phyloP scores from a whole-genome alignment of 768 basidiomycete species.

The Lactifluus subvellereus region DNA sequence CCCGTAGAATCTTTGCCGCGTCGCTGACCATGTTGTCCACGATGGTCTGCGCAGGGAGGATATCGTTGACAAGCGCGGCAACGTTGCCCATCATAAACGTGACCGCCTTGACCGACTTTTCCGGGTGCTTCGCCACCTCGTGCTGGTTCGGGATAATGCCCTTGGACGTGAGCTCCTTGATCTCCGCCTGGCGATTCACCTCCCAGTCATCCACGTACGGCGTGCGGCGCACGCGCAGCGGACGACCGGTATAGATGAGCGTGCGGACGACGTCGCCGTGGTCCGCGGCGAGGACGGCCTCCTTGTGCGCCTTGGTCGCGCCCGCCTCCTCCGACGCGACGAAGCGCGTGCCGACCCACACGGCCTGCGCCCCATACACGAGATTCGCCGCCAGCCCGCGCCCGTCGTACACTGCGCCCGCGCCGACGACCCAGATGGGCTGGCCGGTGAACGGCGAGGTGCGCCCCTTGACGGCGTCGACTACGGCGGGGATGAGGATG shows the following conservation, averaged over 20 bases:
- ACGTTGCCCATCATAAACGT: conserved; percentile 85
- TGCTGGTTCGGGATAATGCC: conserved; percentile 74
- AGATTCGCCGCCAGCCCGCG: conserved; percentile 83
- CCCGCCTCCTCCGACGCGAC: conserved; percentile 77
- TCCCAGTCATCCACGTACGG: conserved; percentile 87
- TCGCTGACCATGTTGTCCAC: conserved; percentile 73
- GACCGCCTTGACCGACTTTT: conserved; percentile 60
- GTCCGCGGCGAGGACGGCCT: conserved; percentile 60
- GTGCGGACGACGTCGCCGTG: conserved; percentile 79
- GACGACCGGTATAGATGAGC: conserved; percentile 86
- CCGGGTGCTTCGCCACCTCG: conserved; percentile 75
- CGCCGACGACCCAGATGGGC: conserved; percentile 84
- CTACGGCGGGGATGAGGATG: conserved; percentile 86
- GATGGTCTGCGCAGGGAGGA: conserved; percentile 79
- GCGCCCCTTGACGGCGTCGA: conserved; percentile 73
- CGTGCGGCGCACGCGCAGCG: conserved; percentile 78
- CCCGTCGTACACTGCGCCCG: conserved; percentile 89
- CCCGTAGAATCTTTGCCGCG: conserved; percentile 44
- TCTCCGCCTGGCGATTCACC: conserved; percentile 70
- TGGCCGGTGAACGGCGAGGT: conserved; percentile 75
- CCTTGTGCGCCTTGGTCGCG: conserved; percentile 82
- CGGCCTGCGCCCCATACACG: conserved; percentile 83
- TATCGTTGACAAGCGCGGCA: conserved; percentile 63
- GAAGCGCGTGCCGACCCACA: conserved; percentile 66
- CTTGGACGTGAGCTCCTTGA: conserved; percentile 72